phyloP scores from a whole-genome alignment of 2,329 filamentous ascomycete genomes.

The Pseudogymnoascus sp. region DNA sequence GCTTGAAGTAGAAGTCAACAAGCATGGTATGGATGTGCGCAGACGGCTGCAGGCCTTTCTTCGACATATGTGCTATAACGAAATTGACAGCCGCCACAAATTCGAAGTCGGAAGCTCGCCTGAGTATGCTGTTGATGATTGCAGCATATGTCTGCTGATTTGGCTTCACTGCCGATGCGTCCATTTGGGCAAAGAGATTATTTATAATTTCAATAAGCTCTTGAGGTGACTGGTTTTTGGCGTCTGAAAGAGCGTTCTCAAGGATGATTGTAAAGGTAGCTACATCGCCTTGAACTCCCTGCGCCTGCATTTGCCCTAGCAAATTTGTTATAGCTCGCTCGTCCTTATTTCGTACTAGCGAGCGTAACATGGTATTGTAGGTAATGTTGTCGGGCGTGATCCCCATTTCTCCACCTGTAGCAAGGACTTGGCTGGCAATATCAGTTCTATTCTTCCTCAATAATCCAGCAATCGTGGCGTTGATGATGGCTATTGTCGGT shows the following conservation, averaged over 20 bases:
- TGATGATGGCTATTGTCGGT: constrained; percentile 58
- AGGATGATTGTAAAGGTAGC: constrained; percentile 68
- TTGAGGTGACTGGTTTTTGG: constrained; percentile 34
- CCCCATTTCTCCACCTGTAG: constrained; percentile 35
- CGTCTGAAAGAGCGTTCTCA: constrained; percentile 44
- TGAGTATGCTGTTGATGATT: constrained; percentile 54
- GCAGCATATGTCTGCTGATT: constrained; percentile 60
- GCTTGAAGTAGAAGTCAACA: constrained; percentile 56
- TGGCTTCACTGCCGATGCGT: constrained; percentile 46
- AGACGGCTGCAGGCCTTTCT: constrained; percentile 43
- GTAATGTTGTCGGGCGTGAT: constrained; percentile 41
- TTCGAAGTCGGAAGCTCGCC: constrained; percentile 34
- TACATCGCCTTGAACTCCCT: constrained; percentile 51
- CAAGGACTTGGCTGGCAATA: constrained; percentile 46
- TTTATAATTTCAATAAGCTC: constrained; percentile 46
- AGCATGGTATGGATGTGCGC: constrained; percentile 69
- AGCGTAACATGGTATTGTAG: constrained; percentile 62
- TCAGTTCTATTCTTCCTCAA: constrained; percentile 40
- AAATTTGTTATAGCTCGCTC: constrained; percentile 42
- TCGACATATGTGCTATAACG: constrained; percentile 55
- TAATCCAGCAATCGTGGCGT: constrained; percentile 60
- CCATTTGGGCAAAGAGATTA: constrained; percentile 50
- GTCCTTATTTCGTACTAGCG: constrained; percentile 45
- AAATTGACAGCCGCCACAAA: constrained; percentile 46
- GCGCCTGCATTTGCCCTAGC: constrained; percentile 50